Base-by-base conservation (phyloP, 805 yeast genomes). In the Middelhovenomyces tepae region DNA sequence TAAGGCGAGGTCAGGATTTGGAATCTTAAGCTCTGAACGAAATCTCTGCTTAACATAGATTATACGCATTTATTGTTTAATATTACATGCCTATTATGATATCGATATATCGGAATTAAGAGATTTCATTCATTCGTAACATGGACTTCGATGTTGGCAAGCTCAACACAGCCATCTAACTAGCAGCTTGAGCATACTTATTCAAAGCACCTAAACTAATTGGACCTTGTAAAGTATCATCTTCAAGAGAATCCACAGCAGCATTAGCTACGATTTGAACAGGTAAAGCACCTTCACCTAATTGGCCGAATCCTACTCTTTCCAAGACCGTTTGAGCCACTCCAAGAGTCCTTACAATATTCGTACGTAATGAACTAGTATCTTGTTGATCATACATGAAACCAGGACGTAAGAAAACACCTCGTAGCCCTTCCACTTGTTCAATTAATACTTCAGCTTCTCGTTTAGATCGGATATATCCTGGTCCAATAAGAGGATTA, bases 331-430 rank as follows among this genome's bases (percentile, higher is more conserved):
- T 65, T 60, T 80, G 53, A 2, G 65, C 55, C 15, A 48, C 40
- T 36, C 65, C 69, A 28, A 78, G 39, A 1, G 59, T 36, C 8
- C 60, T 56, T 36, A 83, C 56, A 16, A 56, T 42, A 5, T 50
- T 43, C 2, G 50, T 42, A 27, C 38, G 36, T 33, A 36, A 22
- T 22, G 13, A 23, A 26, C 10, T 36, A 22, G 16, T 29, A 18
- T 24, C 34, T 15, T 48, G 48, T 22, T 64, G 72, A 49, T 83
- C 93, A 48, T 60, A 80, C 86, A 86, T 76, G 45, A 85, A 73
- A 0, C 93, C 93, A 0, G 95, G 95, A 39, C 95, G 66, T 56
- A 82, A 41, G 10, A 80, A 52, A 2, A 86, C 72, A 0, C 79
- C 61, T 36, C 89, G 66, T 16, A 82, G 59, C 1, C 55, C 50